Evolutionary conservation across 1,284 basidiomycete species (phyloP), one percentile per base, ranked within the genome.

Genomic region (Ustilago loliicola): DNA sequence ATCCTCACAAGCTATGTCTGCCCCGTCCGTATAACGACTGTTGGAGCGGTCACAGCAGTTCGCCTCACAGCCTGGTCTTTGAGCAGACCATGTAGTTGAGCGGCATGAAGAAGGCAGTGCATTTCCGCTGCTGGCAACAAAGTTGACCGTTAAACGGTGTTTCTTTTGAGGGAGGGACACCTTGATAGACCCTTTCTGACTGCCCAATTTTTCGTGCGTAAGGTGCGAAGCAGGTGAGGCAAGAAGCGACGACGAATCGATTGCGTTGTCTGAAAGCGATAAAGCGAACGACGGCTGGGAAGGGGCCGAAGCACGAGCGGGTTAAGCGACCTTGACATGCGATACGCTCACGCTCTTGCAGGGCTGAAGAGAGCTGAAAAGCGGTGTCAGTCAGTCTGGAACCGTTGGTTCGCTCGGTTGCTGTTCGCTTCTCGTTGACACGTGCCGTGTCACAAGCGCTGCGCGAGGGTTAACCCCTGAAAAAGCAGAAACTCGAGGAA

Each of bases 401-500:
- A 47, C 45, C 45, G 45, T 21, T 47, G 45, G 45, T 47, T 47
- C 23, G n/a, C 45, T 47, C 45, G n/a, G n/a, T 47, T 47, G 45
- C 45, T 47, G n/a, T n/a, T 47, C 23, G 19, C 23, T n/a, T n/a
- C 45, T 21, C 17, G 6, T 19, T 42, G 40, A 42, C n/a, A 42
- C 40, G 40, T 13, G 40, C 17, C 17, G 40, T 42, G 40, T 42
- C 40, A 42, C 40, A 42, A 15, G n/a, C n/a, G n/a, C 40, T 10
- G 7, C 40, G n/a, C 40, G n/a, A 47, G 45, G 45, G 45, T 47
- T 47, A 23, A 17, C 11, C 45, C 45, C 23, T n/a, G n/a, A 23
- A 47, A 47, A 47, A 23, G 45, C 13, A 47, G 17, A 42, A 42
- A 13, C 5, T 34, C 40, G 40, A 42, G n/a, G 40, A 19, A 42